Percentiles rank a stretch among this genome's conserved stretches.
Conservation (phyloP, 805 yeast genomes). For the Metschnikowia gruessii region DNA sequence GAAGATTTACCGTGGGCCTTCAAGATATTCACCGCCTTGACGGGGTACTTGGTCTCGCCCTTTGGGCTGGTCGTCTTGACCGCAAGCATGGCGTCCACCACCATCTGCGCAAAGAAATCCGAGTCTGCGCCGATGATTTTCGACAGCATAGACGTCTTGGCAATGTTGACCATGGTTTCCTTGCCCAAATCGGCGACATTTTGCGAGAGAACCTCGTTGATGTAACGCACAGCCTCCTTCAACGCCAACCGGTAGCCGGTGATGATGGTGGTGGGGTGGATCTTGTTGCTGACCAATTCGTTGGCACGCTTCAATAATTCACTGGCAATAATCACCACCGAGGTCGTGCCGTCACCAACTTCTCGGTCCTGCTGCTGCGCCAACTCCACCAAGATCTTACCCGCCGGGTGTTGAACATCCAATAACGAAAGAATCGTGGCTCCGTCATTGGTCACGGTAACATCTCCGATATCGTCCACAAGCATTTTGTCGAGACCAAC, state of each 20-base stretch:
- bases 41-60: constrained; percentile 91
- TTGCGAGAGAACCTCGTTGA: constrained; percentile 78
- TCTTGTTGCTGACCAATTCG: constrained; percentile 86
- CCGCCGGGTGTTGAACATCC: constrained; percentile 99
- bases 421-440: constrained; percentile 88
- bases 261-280: constrained; percentile 97
- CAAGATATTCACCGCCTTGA: constrained; percentile 91
- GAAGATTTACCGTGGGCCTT: constrained; percentile 97
- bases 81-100: constrained; percentile 92
- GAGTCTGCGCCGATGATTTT: constrained; percentile 94
- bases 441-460: constrained; percentile 97
- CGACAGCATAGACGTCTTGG: constrained; percentile 95
- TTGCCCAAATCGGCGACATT: constrained; percentile 78
- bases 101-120: constrained; percentile 85
- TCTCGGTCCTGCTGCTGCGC: constrained; percentile 99
- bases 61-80: constrained; percentile 86
- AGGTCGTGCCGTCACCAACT: constrained; percentile 97
- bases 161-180: constrained; percentile 83
- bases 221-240: constrained; percentile 84
- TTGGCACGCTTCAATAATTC: constrained; percentile 91
- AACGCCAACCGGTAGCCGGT: constrained; percentile 94
- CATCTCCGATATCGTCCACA: constrained; percentile 98
- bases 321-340: constrained; percentile 93
- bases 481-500: constrained; percentile 98
- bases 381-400: constrained; percentile 91